Conservation (phyloP, 768 basidiomycete species). For the Lentinula lateritia region DNA sequence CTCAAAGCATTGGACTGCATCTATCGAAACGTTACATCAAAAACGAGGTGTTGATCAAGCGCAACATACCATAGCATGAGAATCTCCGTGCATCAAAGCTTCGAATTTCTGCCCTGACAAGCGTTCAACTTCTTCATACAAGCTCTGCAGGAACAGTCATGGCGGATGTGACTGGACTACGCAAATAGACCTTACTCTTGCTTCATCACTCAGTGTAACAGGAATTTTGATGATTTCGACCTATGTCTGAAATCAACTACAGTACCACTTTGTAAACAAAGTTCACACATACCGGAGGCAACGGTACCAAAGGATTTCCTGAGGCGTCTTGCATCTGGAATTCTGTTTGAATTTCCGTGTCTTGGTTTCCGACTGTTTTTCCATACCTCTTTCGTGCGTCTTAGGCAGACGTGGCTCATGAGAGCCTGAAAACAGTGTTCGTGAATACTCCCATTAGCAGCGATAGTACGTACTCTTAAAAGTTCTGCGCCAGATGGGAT, state of each 20-base stretch:
- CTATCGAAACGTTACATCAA: constrained; percentile 25
- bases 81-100: constrained; percentile 40
- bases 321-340: constrained; percentile 76
- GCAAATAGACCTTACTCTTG: constrained; percentile 39
- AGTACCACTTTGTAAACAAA: background rate
- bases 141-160: constrained; percentile 26
- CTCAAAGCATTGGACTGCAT: constrained; percentile 66
- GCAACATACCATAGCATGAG: constrained; percentile 35
- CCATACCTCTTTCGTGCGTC: constrained; percentile 74
- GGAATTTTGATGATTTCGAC: constrained; percentile 76
- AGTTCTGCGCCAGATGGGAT: constrained; percentile 64
- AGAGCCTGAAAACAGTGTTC: constrained; percentile 33
- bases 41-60: background rate
- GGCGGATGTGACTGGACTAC: background rate
- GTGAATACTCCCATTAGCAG: background rate
- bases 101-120: constrained; percentile 61
- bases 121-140: constrained; percentile 68
- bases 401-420: constrained; percentile 75
- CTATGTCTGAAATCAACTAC: constrained; percentile 22
- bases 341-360: background rate
- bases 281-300: constrained; percentile 54
- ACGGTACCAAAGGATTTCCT: constrained; percentile 66
- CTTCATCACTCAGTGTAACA: constrained; percentile 58
- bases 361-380: background rate
- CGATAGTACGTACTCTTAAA: constrained; percentile 45